These are phyloP conservation scores for Hypericum perforatum DNA, from an alignment of 345 rosid genomes.

Conservation along the genomic window DNA sequence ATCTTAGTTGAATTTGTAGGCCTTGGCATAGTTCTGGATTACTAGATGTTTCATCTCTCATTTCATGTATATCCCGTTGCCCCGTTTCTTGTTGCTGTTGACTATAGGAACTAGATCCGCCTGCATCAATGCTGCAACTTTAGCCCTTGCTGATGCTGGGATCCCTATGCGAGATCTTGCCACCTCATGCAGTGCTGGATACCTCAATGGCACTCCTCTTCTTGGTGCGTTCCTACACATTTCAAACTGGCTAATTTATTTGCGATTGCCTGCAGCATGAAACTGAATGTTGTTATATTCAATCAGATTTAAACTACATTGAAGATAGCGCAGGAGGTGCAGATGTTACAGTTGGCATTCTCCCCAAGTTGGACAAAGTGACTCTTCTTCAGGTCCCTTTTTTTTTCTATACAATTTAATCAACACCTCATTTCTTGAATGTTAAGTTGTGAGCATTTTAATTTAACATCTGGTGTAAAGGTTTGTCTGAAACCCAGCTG, in stretches of 20 bases:
- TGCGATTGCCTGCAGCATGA: background rate
- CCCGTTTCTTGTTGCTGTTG: background rate
- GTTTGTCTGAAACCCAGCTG: no score
- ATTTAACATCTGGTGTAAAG: no score
- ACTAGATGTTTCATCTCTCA: background rate
- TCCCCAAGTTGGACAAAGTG: slow-evolving; percentile 84
- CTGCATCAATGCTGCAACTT: slow-evolving; percentile 92
- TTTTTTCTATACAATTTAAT: background rate
- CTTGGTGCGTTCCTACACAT: slow-evolving; percentile 39
- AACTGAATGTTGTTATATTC: background rate
- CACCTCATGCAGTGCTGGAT: slow-evolving; percentile 93
- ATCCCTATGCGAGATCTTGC: slow-evolving; percentile 95
- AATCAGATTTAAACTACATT: slow-evolving; percentile 66
- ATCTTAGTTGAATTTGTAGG: no score
- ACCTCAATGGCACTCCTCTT: slow-evolving; percentile 72
- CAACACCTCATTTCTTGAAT: background rate
- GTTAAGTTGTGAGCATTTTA: background rate
- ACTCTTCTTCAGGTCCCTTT: slow-evolving; percentile 86
- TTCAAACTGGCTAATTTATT: background rate
- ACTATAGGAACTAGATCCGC: slow-evolving; percentile 82
- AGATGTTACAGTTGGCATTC: slow-evolving; percentile 80
- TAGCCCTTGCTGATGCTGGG: slow-evolving; percentile 97
- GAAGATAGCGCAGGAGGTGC: slow-evolving; percentile 98
- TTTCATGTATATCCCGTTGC: no score
- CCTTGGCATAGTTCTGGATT: background rate